Percentiles rank a stretch among this genome's conserved stretches.
phyloP scores from a whole-genome alignment of 1,139 yeast genomes.

The Protomyces arabidopsidicola region DNA sequence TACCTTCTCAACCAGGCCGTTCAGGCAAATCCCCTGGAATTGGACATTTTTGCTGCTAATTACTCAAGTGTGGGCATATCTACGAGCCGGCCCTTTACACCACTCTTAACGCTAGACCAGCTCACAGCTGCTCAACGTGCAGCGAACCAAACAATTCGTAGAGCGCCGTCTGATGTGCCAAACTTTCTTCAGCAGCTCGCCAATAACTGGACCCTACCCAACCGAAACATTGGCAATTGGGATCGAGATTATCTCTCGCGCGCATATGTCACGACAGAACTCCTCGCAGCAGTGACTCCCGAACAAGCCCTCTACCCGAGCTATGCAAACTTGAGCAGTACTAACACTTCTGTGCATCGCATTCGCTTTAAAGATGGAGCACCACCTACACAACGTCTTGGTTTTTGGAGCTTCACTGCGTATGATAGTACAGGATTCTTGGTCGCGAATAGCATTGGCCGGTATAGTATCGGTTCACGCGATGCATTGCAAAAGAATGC shows the following conservation, averaged over 20 bases:
- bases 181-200: not conserved
- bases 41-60: not conserved
- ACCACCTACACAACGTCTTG: not conserved
- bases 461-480: not conserved
- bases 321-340: not conserved
- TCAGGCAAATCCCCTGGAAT: not conserved
- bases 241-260: not conserved
- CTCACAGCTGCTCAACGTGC: not conserved
- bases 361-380: not conserved
- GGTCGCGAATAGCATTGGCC: not conserved
- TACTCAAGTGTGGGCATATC: not conserved
- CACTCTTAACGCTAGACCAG: not conserved
- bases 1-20: conserved; percentile 1
- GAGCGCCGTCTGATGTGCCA: not conserved
- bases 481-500: not conserved
- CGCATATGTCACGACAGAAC: not conserved
- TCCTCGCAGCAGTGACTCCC: not conserved
- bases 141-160: not conserved
- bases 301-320: not conserved
- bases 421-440: not conserved
- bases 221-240: not conserved
- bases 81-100: not conserved
- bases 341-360: not conserved
- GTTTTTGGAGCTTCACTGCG: conserved; percentile 1
- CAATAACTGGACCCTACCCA: not conserved